A percentile compares a stretch with the other conserved stretches of the same genome.
phyloP scores from a whole-genome alignment of 208 protist species.

The Acanthamoeba rhysodes region DNA sequence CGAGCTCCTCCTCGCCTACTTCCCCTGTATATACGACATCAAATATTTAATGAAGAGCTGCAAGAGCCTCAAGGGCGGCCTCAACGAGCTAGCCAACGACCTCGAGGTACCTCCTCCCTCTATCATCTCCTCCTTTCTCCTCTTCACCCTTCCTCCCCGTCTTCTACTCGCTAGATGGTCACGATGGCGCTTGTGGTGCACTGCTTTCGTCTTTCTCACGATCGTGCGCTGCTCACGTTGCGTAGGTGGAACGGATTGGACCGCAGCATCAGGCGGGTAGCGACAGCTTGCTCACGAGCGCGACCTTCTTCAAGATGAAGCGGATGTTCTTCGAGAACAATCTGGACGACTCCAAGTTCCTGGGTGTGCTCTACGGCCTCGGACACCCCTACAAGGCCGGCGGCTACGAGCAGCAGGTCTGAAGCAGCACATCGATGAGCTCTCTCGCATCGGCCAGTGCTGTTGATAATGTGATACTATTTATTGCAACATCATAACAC shows the following conservation, averaged over 20 bases:
- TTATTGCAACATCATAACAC: conserved; percentile 44
- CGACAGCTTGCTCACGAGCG: conserved; percentile 98
- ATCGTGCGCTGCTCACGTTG: neutral
- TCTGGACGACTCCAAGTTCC: conserved; percentile 92
- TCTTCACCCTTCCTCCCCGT: too few relatives aligned
- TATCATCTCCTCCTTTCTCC: too few relatives aligned
- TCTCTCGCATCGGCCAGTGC: neutral
- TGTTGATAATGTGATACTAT: conserved; percentile 64
- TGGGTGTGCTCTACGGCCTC: conserved; percentile 97
- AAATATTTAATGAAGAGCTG: conserved; percentile 98
- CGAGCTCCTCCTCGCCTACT: conserved; percentile 96
- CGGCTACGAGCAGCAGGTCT: neutral
- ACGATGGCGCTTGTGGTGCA: neutral
- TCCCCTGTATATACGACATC: conserved; percentile 98
- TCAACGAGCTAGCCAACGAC: conserved; percentile 95
- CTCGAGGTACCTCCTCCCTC: conserved; percentile 47
- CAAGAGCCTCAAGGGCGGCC: conserved; percentile 94
- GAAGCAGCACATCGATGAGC: neutral
- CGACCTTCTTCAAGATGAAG: conserved; percentile 98
- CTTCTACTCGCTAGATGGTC: neutral
- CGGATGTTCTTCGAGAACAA: conserved; percentile 91
- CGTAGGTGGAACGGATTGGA: conserved; percentile 93
- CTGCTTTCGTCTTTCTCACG: neutral
- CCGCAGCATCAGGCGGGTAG: conserved; percentile 96
- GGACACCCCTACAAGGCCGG: conserved; percentile 63